phyloP scores from a whole-genome alignment of 768 basidiomycete species.

The Tylopilus rubrobrunneus region DNA sequence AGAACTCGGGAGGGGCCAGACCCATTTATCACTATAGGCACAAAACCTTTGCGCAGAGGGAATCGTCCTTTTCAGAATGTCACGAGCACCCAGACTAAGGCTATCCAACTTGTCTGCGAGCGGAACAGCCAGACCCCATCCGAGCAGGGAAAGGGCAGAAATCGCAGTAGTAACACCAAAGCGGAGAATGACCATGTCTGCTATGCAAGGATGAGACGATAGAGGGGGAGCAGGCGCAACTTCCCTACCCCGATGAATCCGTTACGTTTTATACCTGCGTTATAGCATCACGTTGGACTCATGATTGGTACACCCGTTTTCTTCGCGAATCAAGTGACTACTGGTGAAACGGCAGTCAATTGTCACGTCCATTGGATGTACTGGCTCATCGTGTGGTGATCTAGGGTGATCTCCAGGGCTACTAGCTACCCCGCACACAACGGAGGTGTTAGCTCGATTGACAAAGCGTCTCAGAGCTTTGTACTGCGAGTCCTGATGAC shows the following conservation, averaged over 20 bases:
- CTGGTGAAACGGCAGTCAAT: not conserved
- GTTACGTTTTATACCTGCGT: not conserved
- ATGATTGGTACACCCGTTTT: not conserved
- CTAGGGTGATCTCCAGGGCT: too few species aligned
- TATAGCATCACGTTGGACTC: not conserved
- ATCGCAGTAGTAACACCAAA: not conserved
- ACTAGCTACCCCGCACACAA: too few species aligned
- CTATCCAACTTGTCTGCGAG: conserved; percentile 13
- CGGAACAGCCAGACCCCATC: conserved; percentile 7
- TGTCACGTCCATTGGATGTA: not conserved
- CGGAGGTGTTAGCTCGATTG: too few species aligned
- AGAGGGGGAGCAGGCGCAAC: not conserved
- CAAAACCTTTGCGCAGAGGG: conserved; percentile 49
- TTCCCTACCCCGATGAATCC: not conserved
- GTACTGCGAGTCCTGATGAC: too few species aligned
- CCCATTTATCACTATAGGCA: conserved; percentile 38
- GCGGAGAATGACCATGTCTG: conserved; percentile 10
- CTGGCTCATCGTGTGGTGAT: too few species aligned
- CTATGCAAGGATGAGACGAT: not conserved
- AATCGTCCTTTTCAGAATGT: conserved; percentile 10
- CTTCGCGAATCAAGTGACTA: not conserved
- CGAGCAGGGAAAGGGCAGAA: conserved; percentile 3
- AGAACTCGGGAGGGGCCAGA: conserved; percentile 39
- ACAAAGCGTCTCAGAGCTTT: too few species aligned
- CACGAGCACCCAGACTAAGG: conserved; percentile 18